phyloP scores from a whole-genome alignment of 1,284 basidiomycete genomes.

The Ustilago nuda region DNA sequence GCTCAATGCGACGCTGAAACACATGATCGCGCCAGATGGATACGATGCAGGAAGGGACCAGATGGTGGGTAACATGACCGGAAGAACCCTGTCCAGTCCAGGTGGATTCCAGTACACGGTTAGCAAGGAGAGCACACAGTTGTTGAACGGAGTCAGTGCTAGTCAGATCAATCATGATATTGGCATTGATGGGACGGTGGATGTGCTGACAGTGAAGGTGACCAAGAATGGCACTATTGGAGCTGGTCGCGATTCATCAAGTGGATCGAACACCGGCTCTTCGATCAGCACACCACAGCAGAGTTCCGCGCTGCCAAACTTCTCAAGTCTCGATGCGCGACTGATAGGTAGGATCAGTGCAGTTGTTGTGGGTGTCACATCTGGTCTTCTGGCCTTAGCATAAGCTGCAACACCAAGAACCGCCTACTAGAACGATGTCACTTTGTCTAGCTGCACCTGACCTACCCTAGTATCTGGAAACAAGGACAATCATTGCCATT shows the following conservation, averaged over 20 bases:
- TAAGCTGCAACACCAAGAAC: not conserved
- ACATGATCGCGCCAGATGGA: constrained; percentile 62
- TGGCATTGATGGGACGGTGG: constrained; percentile 56
- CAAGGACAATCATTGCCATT: not conserved
- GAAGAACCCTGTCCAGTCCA: constrained; percentile 47
- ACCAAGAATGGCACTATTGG: constrained; percentile 58
- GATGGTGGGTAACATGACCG: constrained; percentile 62
- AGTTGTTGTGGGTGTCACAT: constrained; percentile 2
- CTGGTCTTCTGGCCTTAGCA: constrained; percentile 10
- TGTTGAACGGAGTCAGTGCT: constrained; percentile 39
- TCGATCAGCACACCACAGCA: constrained; percentile 26
- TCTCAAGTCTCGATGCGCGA: not conserved
- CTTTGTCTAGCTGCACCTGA: not conserved
- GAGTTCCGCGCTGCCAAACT: constrained; percentile 3
- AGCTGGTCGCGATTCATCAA: constrained; percentile 7
- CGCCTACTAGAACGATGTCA: not conserved
- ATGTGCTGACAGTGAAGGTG: constrained; percentile 59
- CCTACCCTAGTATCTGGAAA: not conserved
- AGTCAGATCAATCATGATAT: constrained; percentile 66
- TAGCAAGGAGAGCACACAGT: constrained; percentile 29
- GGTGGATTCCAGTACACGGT: constrained; percentile 57
- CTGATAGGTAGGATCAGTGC: not conserved
- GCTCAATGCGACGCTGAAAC: constrained; percentile 40
- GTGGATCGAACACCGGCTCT: constrained; percentile 11
- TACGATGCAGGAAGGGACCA: constrained; percentile 64